Base-by-base conservation (phyloP, 495 filamentous ascomycete species). In the Hypoxylon intermedium region DNA sequence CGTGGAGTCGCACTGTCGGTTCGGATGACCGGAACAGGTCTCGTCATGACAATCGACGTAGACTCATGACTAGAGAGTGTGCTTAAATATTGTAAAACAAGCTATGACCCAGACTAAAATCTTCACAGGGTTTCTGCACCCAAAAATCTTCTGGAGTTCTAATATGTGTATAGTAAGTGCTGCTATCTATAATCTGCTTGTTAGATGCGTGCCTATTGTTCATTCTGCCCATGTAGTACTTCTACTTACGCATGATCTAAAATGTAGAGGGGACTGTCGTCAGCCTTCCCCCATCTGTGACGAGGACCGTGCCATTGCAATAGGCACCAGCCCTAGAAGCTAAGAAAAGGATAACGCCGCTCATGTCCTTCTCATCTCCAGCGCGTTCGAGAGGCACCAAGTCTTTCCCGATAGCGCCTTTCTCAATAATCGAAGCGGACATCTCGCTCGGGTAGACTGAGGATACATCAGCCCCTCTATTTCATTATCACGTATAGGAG, bases 381-480 rank as follows among this genome's bases (percentile, higher is more conserved):
- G 72, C 50, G 33, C 82, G 67, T 7, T 77, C 78, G 18, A 81
- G 69, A 3, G 85, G 84, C 31, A 85, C 74, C 54, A 77, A 54
- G 13, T 70, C 68, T 9, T 67, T 64, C 0, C 74, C 68, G 48
- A 68, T 58, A 1, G 48, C 38, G 15, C 53, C 70, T 65, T 65
- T 31, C 69, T 75, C 34, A 12, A 73, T 75, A 41, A 83, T 75
- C 12, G 74, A 69, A 1, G 73, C 73, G 2, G 86, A 77, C 85
- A 89, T 87, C 44, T 89, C 87, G 21, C 82, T 85, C 1, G 83
- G 79, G 69, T 83, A 90, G 21, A 87, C 83, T 85, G 24, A 12
- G 9, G n/a, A 47, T 21, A 4, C 16, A 15, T 48, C 34, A 59
- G 53, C 20, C 16, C 11, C 9, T 28, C 13, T 2, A 11, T 16